phyloP scores from a whole-genome alignment of 164 flowering plant species.

The Tetrastigma voinierianum region DNA sequence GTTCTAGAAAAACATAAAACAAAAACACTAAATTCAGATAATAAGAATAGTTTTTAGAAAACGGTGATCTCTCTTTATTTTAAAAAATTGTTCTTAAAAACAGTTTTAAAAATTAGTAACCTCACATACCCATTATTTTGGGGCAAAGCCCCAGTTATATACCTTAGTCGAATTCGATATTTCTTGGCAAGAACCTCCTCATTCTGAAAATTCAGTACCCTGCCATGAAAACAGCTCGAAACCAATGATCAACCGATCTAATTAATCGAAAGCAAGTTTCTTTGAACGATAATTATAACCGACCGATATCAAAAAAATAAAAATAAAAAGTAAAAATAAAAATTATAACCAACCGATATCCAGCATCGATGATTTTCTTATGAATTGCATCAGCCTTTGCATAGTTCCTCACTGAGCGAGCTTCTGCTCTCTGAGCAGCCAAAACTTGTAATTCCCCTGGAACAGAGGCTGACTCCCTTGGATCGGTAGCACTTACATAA shows the following conservation, averaged over 20 bases:
- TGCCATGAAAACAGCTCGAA: slow-evolving; percentile 10
- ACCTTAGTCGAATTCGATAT: slow-evolving; percentile 79
- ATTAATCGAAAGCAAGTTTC: no score
- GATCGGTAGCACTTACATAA: slow-evolving; percentile 59
- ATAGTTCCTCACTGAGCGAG: slow-evolving; percentile 64
- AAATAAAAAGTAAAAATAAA: no score
- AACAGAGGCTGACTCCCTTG: slow-evolving; percentile 60
- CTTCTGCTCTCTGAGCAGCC: slow-evolving; percentile 45
- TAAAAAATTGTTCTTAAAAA: no score
- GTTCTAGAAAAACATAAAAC: no score
- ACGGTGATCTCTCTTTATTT: no score
- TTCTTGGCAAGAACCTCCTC: slow-evolving; percentile 69
- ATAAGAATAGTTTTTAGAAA: no score
- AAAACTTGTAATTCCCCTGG: slow-evolving; percentile 56
- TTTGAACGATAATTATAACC: no score
- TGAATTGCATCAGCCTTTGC: slow-evolving; percentile 68
- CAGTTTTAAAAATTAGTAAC: no score
- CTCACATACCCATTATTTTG: no score
- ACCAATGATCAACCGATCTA: background rate
- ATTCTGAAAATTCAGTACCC: slow-evolving; percentile 50
- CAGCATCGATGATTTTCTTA: slow-evolving; percentile 51
- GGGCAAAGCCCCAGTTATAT: no score
- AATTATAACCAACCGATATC: slow-evolving; percentile 75
- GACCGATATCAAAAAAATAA: no score
- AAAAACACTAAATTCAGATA: no score